A percentile compares a stretch with the other conserved stretches of the same genome.
Conservation (phyloP, 2,329 filamentous ascomycete species). For the Magnaporthiopsis rhizophila region DNA sequence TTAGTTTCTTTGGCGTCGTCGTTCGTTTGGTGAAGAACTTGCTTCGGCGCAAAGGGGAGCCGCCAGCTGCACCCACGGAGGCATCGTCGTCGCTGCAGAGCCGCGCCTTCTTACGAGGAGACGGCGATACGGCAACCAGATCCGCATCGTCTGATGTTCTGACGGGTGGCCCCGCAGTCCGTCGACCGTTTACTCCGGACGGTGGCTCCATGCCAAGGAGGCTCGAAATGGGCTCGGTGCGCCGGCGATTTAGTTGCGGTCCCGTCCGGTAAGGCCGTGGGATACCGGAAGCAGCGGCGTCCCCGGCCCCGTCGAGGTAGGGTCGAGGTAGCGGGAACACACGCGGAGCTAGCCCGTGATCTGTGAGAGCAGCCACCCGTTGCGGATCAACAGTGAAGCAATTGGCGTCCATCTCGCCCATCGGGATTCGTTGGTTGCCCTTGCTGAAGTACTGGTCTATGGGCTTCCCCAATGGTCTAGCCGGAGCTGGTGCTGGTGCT, state of each 20-base stretch:
- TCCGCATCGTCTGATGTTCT: background rate
- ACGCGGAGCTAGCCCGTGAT: constrained; percentile 41
- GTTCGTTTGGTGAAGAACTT: constrained; percentile 39
- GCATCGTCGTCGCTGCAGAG: constrained; percentile 35
- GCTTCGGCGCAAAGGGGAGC: constrained; percentile 34
- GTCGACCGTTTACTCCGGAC: constrained; percentile 15
- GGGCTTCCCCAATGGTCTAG: constrained; percentile 34
- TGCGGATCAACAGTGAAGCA: constrained; percentile 47
- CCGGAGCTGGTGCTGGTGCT: constrained; percentile 14
- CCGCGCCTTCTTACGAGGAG: constrained; percentile 50
- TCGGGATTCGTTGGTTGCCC: constrained; percentile 40
- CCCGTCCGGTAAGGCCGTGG: constrained; percentile 22
- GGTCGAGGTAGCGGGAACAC: constrained; percentile 53
- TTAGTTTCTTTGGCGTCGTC: constrained; percentile 19
- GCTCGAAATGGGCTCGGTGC: constrained; percentile 43
- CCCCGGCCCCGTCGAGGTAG: constrained; percentile 35
- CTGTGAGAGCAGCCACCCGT: constrained; percentile 38
- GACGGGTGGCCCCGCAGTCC: constrained; percentile 16
- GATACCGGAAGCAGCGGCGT: constrained; percentile 12
- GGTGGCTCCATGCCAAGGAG: constrained; percentile 24
- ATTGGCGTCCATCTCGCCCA: constrained; percentile 56
- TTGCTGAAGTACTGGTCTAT: constrained; percentile 50
- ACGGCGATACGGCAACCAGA: constrained; percentile 14
- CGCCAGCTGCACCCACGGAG: constrained; percentile 12
- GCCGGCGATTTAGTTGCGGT: constrained; percentile 37